Percentiles rank a stretch among this genome's conserved stretches.
phyloP scores from a whole-genome alignment of 148 eudicot species.

The Silene uniflora region DNA sequence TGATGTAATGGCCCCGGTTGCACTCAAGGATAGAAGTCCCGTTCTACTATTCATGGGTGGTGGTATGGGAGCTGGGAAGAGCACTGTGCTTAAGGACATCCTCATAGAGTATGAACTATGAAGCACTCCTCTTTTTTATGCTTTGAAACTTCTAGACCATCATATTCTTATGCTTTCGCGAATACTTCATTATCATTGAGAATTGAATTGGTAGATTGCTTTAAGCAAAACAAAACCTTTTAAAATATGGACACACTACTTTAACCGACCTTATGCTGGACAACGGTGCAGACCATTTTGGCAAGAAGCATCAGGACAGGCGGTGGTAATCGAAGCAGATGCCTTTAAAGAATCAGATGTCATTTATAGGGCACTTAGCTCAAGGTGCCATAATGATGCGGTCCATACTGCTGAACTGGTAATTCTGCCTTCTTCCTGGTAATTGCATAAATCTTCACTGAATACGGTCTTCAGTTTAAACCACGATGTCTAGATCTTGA shows the following conservation, averaged over 20 bases:
- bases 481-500: neutral
- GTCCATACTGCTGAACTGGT: conserved; percentile 97
- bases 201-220: neutral
- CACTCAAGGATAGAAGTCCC: conserved; percentile 86
- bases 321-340: conserved; percentile 95
- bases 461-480: neutral
- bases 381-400: conserved; percentile 83
- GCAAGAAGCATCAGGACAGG: conserved; percentile 90
- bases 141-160: neutral
- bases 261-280: conserved; percentile 16
- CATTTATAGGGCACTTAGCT: conserved; percentile 36
- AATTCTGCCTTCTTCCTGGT: conserved; percentile 8
- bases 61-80: conserved; percentile 99
- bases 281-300: conserved; percentile 77
- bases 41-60: conserved; percentile 98
- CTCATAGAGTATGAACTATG: conserved; percentile 89
- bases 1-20: conserved; percentile 97
- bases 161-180: no score
- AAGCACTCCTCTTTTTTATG: conserved; percentile 2
- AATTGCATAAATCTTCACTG: neutral
- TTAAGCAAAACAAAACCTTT: neutral
- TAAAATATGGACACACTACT: neutral
- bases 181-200: no score
- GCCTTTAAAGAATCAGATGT: conserved; percentile 95
- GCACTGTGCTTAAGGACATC: conserved; percentile 97